phyloP scores from a whole-genome alignment of 495 filamentous ascomycete genomes.

The Neurospora sp. region DNA sequence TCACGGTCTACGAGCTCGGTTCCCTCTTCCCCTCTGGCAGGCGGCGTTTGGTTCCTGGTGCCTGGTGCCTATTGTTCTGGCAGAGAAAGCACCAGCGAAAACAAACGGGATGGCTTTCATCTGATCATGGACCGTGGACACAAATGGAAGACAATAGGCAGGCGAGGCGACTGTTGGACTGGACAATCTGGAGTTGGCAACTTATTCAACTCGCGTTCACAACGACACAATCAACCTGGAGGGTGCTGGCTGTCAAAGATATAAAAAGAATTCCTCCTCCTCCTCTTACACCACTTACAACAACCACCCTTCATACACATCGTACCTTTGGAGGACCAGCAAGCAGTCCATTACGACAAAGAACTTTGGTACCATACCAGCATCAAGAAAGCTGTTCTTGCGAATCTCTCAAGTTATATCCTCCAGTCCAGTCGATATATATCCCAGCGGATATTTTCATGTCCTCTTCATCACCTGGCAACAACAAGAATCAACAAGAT shows the following conservation, averaged over 20 bases:
- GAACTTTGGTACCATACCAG: neutral
- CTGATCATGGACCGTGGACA: neutral
- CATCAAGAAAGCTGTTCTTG: neutral
- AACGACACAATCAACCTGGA: no score
- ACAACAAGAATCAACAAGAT: neutral
- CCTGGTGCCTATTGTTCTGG: neutral
- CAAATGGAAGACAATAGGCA: neutral
- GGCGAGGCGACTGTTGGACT: neutral
- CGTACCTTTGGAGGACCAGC: neutral
- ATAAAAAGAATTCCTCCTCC: neutral
- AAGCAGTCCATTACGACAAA: neutral
- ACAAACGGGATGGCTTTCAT: neutral
- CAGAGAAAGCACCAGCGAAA: neutral
- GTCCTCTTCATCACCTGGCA: neutral
- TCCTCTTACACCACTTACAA: neutral
- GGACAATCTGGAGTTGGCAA: neutral
- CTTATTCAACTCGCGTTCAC: no score
- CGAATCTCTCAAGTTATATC: neutral
- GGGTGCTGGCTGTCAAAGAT: neutral
- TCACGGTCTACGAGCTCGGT: neutral
- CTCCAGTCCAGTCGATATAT: neutral
- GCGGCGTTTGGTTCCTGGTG: neutral
- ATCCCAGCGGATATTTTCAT: neutral
- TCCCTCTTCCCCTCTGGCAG: neutral
- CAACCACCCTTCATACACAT: neutral